Base-by-base conservation (phyloP, 148 eudicot genomes). In the Rhododendron molle region DNA sequence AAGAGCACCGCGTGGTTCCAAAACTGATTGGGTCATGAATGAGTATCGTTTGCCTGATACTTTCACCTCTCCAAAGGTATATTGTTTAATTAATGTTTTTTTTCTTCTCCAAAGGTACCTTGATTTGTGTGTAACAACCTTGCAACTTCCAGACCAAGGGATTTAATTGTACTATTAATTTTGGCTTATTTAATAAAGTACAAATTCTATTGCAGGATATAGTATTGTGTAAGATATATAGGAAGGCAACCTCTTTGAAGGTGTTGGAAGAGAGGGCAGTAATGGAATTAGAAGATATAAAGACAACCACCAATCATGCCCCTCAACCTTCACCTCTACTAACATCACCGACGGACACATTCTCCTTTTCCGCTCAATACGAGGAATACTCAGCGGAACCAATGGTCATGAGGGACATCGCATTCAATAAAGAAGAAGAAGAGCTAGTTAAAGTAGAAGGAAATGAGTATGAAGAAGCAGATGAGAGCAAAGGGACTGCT, bases 11-110 rank as follows among this genome's bases (percentile, higher is more conserved):
- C 88, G 92, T 18, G 98, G 98, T 28, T 62, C 82, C 83, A 95
- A 89, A 87, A 96, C 98, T 3, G 96, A 96, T 83, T 95, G 99
- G 98, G 84, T 96, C 83, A 96, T 96, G 99, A 93, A 92, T 78
- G 99, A 95, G 83, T 96, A 94, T 73, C 96, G 99, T 21, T 87
- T 94, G 43, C 97, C 96, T 1, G 95, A 92, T 52, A 74, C 86
- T 43, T 87, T 56, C 77, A 49, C 88, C 5, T 47, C 77, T 3
- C 86, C 88, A 49, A 92, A 93, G 98, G 96, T 91, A 89, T 30
- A 71, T 18, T 74, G 78, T 36, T 36, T 36, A 38, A 73, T 36
- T 36, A 38, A 73, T 73, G 77, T 4, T 73, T 34, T 74, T 71
- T 14, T 71, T 3, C 67, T 60, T 60, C n/a, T n/a, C 71, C 30